Evolutionary conservation across 768 basidiomycete species (phyloP).

Genomic region (Kwoniella sp.): DNA sequence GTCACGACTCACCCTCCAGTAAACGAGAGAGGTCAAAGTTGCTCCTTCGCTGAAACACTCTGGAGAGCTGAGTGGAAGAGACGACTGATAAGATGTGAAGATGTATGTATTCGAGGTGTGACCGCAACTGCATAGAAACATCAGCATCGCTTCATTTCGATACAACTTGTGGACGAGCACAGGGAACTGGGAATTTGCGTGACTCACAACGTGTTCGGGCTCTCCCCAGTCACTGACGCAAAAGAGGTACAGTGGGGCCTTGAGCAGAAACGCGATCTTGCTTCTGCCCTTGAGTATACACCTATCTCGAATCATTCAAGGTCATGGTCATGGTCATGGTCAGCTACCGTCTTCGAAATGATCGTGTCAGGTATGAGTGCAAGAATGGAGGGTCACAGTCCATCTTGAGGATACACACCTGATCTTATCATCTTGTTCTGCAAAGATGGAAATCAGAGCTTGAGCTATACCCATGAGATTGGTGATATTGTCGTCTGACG

Average conservation of each 20-base stretch:
- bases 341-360: too few species aligned
- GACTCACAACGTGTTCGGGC: slow-evolving; percentile 89
- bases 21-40: slow-evolving; percentile 77
- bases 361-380: too few species aligned
- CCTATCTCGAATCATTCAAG: too few species aligned
- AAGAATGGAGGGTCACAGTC: too few species aligned
- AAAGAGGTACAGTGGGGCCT: slow-evolving; percentile 86
- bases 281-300: slow-evolving; percentile 81
- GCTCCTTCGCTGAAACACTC: slow-evolving; percentile 82
- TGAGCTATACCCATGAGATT: slow-evolving; percentile 90
- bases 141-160: too few species aligned
- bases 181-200: not conserved
- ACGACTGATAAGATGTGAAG: slow-evolving; percentile 90
- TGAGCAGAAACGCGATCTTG: slow-evolving; percentile 81
- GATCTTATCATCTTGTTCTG: slow-evolving; percentile 80
- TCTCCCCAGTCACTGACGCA: slow-evolving; percentile 92
- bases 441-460: slow-evolving; percentile 91
- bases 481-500: slow-evolving; percentile 65
- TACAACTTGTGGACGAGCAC: not conserved
- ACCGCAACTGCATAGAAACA: slow-evolving; percentile 68
- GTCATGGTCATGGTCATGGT: slow-evolving; percentile 58
- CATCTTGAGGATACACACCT: slow-evolving; percentile 49
- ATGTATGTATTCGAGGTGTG: slow-evolving; percentile 93
- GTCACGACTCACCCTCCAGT: slow-evolving; percentile 52
- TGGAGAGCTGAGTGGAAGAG: slow-evolving; percentile 76